Base-by-base conservation (phyloP, 192 early-diverging fungal species). In the Linnemannia exigua region DNA sequence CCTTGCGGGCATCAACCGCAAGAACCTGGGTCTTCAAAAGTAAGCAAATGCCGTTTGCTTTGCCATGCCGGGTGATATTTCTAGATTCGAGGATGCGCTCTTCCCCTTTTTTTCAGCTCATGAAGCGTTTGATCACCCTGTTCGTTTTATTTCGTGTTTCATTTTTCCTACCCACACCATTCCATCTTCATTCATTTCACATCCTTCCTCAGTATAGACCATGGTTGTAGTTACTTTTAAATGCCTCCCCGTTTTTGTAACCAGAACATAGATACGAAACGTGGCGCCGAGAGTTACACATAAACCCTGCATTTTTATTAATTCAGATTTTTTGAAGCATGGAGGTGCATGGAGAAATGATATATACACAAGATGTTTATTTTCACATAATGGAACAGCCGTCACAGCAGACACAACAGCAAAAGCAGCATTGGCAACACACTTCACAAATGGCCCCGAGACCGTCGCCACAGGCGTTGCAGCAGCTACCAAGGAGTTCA, bases 1-100 rank as follows among this genome's bases (percentile, higher is more conserved):
- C 2, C 61, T 78, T 41, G 61, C 72, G 16, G 67, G 51, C 9
- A 58, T 76, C 37, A 82, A 81, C 74, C 69, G 75, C 31, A 81
- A 81, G 70, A 87, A 51, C 51, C 61, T 80, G 5, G 81, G 71
- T 3, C 35, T 74, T 33, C 35, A 46, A 16, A 70, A 82, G 36
- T 70, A 31, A 35, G 22, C 41, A 31, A 8, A 17, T 9, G 25
- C 6, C 28, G n/a, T n/a, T 35, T 44, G 16, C 28, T 72, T 31
- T 50, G 15, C 70, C 46, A 7, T 72, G 25, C 33, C 25, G 22
- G 38, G 0, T 4, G 25, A 31, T 31, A 7, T 58, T 58, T 58
- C 25, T 31, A 14, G 28, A 63, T 6, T 14, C 58, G 58, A 25
- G 11, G n/a, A 1, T 44, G 9, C 41, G 3, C 2, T 31, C 58